phyloP scores from a whole-genome alignment of 2,329 filamentous ascomycete genomes.

The Colletotrichum horii region DNA sequence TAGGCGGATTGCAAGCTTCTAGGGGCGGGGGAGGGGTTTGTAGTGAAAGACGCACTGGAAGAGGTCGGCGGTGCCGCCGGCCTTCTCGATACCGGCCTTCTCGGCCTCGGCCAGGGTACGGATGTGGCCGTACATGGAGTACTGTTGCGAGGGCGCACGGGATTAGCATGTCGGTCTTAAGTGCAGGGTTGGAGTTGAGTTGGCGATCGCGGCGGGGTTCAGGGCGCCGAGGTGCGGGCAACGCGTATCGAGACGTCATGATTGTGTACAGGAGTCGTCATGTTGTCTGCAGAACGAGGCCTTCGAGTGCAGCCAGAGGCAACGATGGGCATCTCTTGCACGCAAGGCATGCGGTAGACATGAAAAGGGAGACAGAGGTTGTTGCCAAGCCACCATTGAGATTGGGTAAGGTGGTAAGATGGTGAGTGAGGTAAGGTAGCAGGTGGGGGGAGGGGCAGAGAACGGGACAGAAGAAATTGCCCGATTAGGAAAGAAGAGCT shows the following conservation, averaged over 20 bases:
- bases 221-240: not conserved
- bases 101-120: constrained; percentile 84
- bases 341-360: not conserved
- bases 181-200: not conserved
- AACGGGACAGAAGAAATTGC: constrained; percentile 7
- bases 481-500: constrained; percentile 9
- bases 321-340: not conserved
- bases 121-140: constrained; percentile 95
- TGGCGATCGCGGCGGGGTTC: not conserved
- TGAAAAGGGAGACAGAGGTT: not conserved
- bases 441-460: not conserved
- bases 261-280: not conserved
- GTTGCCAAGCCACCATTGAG: not conserved
- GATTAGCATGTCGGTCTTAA: not conserved
- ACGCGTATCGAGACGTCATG: not conserved
- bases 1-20: not conserved
- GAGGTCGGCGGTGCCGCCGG: constrained; percentile 81
- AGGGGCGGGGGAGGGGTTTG: not conserved
- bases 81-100: constrained; percentile 86
- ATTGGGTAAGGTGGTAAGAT: not conserved
- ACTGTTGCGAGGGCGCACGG: constrained; percentile 54
- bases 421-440: not conserved
- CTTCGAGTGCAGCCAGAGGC: not conserved
- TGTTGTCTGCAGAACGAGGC: not conserved
- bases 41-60: constrained; percentile 68